Conservation (phyloP, 805 yeast species). For the Kluyveromyces wickerhamii region DNA sequence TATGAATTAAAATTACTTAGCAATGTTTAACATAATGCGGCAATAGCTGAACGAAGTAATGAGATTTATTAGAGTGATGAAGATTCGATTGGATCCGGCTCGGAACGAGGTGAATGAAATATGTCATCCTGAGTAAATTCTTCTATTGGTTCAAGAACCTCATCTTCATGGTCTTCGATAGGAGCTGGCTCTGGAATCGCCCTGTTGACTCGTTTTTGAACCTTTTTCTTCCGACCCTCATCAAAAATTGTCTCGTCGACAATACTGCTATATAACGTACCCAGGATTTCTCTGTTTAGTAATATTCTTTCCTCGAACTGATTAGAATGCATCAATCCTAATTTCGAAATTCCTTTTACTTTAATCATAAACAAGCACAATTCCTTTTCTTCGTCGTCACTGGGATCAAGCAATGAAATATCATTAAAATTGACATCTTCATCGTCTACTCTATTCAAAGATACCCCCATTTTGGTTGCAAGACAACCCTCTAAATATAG, state of each 20-base stretch:
- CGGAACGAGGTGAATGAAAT: neutral
- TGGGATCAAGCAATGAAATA: conserved; percentile 6
- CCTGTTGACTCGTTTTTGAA: neutral
- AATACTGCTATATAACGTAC: conserved; percentile 16
- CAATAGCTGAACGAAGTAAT: too few relatives aligned
- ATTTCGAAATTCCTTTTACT: conserved; percentile 21
- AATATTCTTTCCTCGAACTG: conserved; percentile 14
- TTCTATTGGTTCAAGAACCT: conserved; percentile 6
- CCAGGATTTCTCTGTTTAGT: conserved; percentile 23
- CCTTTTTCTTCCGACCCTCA: conserved; percentile 7
- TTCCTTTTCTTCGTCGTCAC: conserved; percentile 16
- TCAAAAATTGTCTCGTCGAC: conserved; percentile 21
- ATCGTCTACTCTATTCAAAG: conserved; percentile 18
- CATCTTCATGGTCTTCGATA: neutral
- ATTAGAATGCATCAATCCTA: conserved; percentile 13
- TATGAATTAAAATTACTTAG: too few relatives aligned
- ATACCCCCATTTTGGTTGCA: conserved; percentile 16
- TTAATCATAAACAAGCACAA: conserved; percentile 23
- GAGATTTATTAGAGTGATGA: conserved; percentile 11
- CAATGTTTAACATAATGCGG: too few relatives aligned
- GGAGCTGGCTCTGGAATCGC: neutral
- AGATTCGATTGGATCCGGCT: conserved; percentile 10
- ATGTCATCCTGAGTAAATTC: conserved; percentile 11
- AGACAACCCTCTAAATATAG: conserved; percentile 21
- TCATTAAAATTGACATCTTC: conserved; percentile 24